These are phyloP conservation scores for Agarophyton chilense DNA, from an alignment of 23 red algal genomes.

Conservation along the genomic window DNA sequence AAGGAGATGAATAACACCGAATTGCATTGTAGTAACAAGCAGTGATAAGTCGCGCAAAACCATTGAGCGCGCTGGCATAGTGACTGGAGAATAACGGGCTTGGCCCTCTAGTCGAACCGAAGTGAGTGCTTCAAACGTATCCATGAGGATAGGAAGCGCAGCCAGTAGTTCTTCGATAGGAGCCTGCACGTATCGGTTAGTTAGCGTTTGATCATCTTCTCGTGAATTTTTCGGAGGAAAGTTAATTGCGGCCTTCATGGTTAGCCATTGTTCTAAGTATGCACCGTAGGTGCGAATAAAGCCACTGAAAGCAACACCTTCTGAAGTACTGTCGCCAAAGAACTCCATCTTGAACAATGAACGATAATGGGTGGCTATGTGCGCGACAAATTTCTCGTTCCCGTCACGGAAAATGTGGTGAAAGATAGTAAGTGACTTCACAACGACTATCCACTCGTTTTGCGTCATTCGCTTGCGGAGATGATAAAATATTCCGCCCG, in stretches of 20 bases:
- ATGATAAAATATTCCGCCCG: conserved; percentile 88
- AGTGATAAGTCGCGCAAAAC: conserved; percentile 70
- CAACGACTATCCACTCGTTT: conserved; percentile 86
- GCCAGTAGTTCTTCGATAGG: conserved; percentile 62
- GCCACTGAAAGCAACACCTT: conserved; percentile 56
- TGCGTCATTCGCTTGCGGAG: conserved; percentile 89
- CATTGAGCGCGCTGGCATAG: conserved; percentile 77
- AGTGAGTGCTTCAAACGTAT: conserved; percentile 60
- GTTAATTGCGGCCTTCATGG: conserved; percentile 81
- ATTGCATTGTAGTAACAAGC: conserved; percentile 47
- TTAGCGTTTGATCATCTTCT: conserved; percentile 52
- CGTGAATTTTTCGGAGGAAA: conserved; percentile 75
- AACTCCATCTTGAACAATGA: conserved; percentile 79
- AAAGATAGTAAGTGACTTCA: conserved; percentile 90
- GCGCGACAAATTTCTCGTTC: conserved; percentile 83
- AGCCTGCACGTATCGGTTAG: conserved; percentile 45
- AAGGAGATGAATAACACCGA: conserved; percentile 69
- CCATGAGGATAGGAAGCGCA: conserved; percentile 73
- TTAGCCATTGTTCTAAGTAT: conserved; percentile 93
- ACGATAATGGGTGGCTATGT: conserved; percentile 72
- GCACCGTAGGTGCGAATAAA: conserved; percentile 85
- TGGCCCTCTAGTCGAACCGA: conserved; percentile 54
- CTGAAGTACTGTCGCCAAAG: conserved; percentile 68
- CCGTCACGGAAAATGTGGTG: conserved; percentile 98
- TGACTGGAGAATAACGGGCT: conserved; percentile 53